These are phyloP conservation scores for Filobasidium wieringae DNA, from an alignment of 768 basidiomycete species.

Conservation along the genomic window DNA sequence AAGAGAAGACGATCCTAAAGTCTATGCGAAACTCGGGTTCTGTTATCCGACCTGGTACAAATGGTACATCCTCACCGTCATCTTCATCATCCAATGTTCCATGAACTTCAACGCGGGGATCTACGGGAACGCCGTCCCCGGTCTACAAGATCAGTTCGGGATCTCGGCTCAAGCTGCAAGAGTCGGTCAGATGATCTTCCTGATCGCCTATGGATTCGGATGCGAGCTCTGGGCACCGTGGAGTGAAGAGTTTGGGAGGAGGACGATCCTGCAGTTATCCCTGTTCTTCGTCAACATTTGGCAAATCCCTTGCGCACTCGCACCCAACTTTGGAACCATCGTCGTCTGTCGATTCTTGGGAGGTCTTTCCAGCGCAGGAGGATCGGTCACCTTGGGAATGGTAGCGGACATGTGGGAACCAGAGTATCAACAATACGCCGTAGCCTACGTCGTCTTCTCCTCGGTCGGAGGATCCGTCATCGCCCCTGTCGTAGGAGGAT, in stretches of 20 bases:
- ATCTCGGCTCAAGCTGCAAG: slow-evolving; percentile 28
- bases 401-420: no score
- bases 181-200: slow-evolving; percentile 28
- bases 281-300: no score
- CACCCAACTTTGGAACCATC: no score
- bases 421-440: no score
- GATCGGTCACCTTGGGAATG: no score
- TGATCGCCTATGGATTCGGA: slow-evolving; percentile 31
- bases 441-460: no score
- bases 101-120: slow-evolving; percentile 22
- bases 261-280: no score
- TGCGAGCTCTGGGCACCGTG: no score
- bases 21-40: slow-evolving; percentile 14
- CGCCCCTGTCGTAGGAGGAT: slow-evolving; percentile 24
- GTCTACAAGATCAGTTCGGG: slow-evolving; percentile 22
- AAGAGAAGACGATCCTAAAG: not conserved
- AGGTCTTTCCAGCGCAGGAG: no score
- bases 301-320: no score
- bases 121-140: slow-evolving; percentile 28
- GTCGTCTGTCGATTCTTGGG: no score
- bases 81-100: slow-evolving; percentile 28
- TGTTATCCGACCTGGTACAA: slow-evolving; percentile 18
- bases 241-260: no score
- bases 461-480: slow-evolving; percentile 26
- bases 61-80: slow-evolving; percentile 27